Evolutionary conservation across 192 early-diverging fungal species (phyloP), one percentile per base, ranked within the genome.

Genomic region (Dissophora ornata): DNA sequence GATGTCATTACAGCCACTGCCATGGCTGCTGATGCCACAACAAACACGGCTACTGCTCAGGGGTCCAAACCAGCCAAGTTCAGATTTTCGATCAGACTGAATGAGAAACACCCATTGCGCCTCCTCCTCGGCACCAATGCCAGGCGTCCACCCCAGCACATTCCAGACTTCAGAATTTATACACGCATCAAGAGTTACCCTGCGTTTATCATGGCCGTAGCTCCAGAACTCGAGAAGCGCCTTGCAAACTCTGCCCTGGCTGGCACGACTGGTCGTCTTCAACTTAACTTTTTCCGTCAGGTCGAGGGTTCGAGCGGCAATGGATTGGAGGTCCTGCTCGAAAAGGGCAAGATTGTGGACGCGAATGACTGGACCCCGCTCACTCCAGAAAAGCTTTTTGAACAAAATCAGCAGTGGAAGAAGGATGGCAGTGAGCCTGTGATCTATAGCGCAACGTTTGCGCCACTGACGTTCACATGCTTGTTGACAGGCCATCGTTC

Each of bases 121-220:
- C 11, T 40, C 1, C 53, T 67, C 24, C 40, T 77, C 0, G 63
- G 58, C 12, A 10, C 32, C n/a, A 67, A 38, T 7, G 45, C 26
- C 42, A 77, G 55, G 29, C 28, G 32, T 22, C 6, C 8, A 9
- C 22, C 64, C 15, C 18, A 21, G 10, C 29, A 66, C 26, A 48
- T 36, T 3, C 38, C 25, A 0, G 55, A 56, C 1, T 47, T 13
- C 30, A 29, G 57, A 4, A 0, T 77, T 13, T 77, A 67, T 28
- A 67, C 73, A 2, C 73, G 73, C 5, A 67, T 77, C 47, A 9
- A 21, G 9, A 61, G 42, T 33, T 77, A 77, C 16, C 53, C 73
- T 9, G n/a, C 13, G 15, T 77, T 77, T 42, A 40, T 77, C 34
- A 47, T 40, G 4, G 22, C 30, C 0, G 59, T 77, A 1, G 29